Percentiles rank a stretch among this genome's conserved stretches.
phyloP scores from a whole-genome alignment of 2,329 filamentous ascomycete genomes.

The Neurospora sp. region DNA sequence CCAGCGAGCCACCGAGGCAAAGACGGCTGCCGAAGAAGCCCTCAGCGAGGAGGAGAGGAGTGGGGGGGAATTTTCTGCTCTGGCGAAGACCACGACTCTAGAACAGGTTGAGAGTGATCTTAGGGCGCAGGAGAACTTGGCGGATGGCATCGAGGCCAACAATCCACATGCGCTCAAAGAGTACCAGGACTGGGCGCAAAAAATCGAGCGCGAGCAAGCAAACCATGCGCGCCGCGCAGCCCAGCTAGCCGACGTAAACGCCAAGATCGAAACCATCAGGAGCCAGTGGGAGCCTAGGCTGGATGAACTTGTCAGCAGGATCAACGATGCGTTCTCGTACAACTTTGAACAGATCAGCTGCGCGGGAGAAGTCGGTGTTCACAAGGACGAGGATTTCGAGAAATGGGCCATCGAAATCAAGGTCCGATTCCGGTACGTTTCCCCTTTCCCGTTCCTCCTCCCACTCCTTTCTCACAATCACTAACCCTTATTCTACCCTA shows the following conservation, averaged over 20 bases:
- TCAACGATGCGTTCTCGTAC: slow-evolving; percentile 83
- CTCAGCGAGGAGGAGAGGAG: slow-evolving; percentile 28
- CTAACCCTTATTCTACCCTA: slow-evolving; percentile 1
- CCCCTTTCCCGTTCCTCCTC: neutral
- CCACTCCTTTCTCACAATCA: slow-evolving; percentile 9
- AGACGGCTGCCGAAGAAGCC: slow-evolving; percentile 29
- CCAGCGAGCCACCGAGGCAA: slow-evolving; percentile 24
- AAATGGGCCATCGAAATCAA: slow-evolving; percentile 89
- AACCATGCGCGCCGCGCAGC: slow-evolving; percentile 44
- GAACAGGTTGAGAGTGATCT: slow-evolving; percentile 66
- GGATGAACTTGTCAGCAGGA: slow-evolving; percentile 65
- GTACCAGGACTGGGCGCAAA: slow-evolving; percentile 60
- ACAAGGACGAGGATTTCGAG: slow-evolving; percentile 90
- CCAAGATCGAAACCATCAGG: slow-evolving; percentile 55
- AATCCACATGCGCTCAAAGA: slow-evolving; percentile 67
- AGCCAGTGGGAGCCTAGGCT: slow-evolving; percentile 74
- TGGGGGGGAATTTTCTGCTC: slow-evolving; percentile 31
- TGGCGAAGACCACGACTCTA: slow-evolving; percentile 39
- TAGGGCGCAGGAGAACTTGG: slow-evolving; percentile 58
- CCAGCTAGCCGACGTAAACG: slow-evolving; percentile 44
- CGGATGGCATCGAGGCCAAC: slow-evolving; percentile 71
- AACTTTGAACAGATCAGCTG: slow-evolving; percentile 94
- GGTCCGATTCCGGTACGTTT: slow-evolving; percentile 78
- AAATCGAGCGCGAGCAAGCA: slow-evolving; percentile 56
- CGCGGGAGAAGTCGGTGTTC: slow-evolving; percentile 77